Base-by-base conservation (phyloP, 257 asterid genomes). In the Catharanthus roseus region DNA sequence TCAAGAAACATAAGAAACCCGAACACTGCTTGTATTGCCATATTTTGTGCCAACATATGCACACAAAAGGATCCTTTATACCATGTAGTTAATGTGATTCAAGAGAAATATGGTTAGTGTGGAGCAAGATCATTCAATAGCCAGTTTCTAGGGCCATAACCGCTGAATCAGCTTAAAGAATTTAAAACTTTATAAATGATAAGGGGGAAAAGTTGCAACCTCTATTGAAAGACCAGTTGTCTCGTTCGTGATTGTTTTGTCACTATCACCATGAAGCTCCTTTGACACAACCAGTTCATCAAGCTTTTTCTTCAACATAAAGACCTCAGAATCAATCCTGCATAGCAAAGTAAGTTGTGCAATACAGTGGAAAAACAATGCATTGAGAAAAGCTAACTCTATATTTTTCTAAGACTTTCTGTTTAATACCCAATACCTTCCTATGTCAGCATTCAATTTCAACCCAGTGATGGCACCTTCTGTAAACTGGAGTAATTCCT, bases 401-500 rank as follows among this genome's bases (percentile, higher is more conserved):
- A 36, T 41, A 36, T 18, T 18, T 38, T 61, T 61, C 67, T 23
- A 54, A 6, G 31, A 55, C 18, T 31, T 54, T 65, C 58, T 53
- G n/a, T 34, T 0, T 31, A 11, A 15, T 71, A 39, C 19, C n/a
- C 51, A 39, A 55, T 77, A 93, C 99, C 99, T 91, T 78, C 84
- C 83, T 60, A 86, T 70, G 64, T 88, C 97, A 41, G 95, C 96
- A 85, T 88, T 93, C 72, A 84, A 73, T 88, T 93, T 93, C 87
- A 93, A 76, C 54, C 99, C 99, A 73, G 97, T 91, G 73, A 93
- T 89, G 41, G 99, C 97, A 75, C 88, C 95, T 87, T 93, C 99
- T 33, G 91, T 93, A 81, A 93, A 93, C 84, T 89, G 97, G 77
- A 93, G 96, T 84, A 93, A 80, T 77, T 93, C 99, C 61, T 93